Base-by-base conservation (phyloP, 2,329 filamentous ascomycete genomes). In the Ophiosphaerella narmari region DNA sequence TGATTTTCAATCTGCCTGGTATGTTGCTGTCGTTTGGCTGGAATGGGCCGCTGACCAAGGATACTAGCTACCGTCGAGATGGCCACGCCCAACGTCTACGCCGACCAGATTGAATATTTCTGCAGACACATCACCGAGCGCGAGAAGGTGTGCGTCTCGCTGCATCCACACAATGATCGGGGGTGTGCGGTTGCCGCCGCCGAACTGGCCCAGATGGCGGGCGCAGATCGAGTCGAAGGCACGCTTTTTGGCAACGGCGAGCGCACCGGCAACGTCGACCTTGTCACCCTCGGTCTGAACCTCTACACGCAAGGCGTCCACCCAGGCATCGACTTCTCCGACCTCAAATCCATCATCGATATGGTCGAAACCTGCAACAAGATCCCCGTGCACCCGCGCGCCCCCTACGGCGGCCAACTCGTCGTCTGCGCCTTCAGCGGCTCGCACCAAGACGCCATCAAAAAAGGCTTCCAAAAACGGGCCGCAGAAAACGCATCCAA, bases 31-130 rank as follows among this genome's bases (percentile, higher is more conserved):
- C 11, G 7, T 29, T 29, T 29, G 7, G 7, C 11, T 29, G 7
- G 11, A 29, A 29, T 11, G 26, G 7, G 11, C 11, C 26, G 26
- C 7, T 8, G 26, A 29, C 6, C 4, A 29, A 29, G 26, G 26
- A 6, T 7, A 9, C 26, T 9, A 29, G 93, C 94, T 1, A 99
- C 94, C 0, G 93, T 97, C 32, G 94, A 99, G 77, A 87, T 97
- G 86, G 78, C 90, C 0, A 97, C 94, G 1, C 92, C 92, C 31
- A 99, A 99, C 71, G 84, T 97, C 40, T 99, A 94, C 72, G 94
- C 94, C 42, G 94, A 99, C 70, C 89, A 95, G 77, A 90, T 99
- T 55, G 94, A 99, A 73, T 96, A 90, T 77, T 99, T 99, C 75
- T 96, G 91, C 78, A 84, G 81, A 44, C 82, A 93, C 71, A 91